These are phyloP conservation scores for Flaveria floridana DNA, from an alignment of 140 eudicot species.

Conservation along the genomic window DNA sequence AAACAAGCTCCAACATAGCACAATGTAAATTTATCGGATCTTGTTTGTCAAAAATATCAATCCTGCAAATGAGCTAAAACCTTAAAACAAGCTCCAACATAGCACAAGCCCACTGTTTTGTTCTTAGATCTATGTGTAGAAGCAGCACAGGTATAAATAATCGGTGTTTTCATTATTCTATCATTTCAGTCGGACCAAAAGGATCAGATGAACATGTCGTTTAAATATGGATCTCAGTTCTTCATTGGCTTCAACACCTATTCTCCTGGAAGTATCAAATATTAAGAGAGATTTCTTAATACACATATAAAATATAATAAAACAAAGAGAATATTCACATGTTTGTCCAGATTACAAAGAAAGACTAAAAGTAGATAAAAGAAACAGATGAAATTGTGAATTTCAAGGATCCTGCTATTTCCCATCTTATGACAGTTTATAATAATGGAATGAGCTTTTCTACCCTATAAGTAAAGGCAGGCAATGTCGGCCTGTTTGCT, in stretches of 20 bases:
- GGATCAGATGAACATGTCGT: conserved; percentile 72
- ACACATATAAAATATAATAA: not conserved
- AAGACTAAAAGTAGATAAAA: not conserved
- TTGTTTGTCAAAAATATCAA: not conserved
- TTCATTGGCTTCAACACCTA: conserved; percentile 85
- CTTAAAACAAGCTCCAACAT: conserved; percentile 18
- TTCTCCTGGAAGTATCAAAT: conserved; percentile 57
- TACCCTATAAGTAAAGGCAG: not conserved
- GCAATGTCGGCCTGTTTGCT: not conserved
- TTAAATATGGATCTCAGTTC: conserved; percentile 80
- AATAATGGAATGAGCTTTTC: not conserved
- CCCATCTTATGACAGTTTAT: not conserved
- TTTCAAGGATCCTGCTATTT: not conserved
- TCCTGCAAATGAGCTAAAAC: conserved; percentile 24
- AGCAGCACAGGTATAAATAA: conserved; percentile 12
- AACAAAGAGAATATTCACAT: not conserved
- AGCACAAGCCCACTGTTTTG: conserved; percentile 13
- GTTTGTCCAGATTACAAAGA: not conserved
- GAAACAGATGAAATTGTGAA: not conserved
- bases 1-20: no score
- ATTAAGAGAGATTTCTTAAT: not conserved
- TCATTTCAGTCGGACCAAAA: conserved; percentile 70
- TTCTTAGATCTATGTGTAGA: not conserved
- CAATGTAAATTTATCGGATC: conserved; percentile 7
- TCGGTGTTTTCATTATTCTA: conserved; percentile 10